Base-by-base conservation (phyloP, 2,329 filamentous ascomycete genomes). In the Ascochyta viciae-villosae region DNA sequence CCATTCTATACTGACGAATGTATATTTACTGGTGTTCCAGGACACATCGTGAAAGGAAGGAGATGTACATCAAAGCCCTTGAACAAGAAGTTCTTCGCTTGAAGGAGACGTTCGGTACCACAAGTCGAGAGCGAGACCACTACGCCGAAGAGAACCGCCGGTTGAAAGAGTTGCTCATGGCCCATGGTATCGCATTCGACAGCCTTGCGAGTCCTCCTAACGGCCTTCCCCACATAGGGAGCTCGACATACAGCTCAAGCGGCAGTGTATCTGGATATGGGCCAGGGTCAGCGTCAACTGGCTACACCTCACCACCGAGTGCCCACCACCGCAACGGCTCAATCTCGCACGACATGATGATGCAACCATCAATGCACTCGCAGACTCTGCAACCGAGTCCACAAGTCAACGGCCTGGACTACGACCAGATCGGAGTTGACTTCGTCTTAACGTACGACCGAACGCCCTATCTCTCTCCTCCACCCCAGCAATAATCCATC, bases 31-130 rank as follows among this genome's bases (percentile, higher is more conserved):
- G 54, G 50, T 19, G 3, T 7, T 15, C 0, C 72, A 96, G 95
- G 72, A 98, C 95, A 16, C 95, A 99, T 77, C 92, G 95, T 52
- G 95, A 98, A 78, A 87, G 95, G 64, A 98, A 98, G 76, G 95
- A 98, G 77, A 85, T 92, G 67, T 98, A 98, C 75, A 96, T 97
- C 80, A 96, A 96, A 76, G 87, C 90, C 10, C 85, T 98, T 15
- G 95, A 99, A 76, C 89, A 94, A 70, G 92, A 98, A 77, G 90
- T 98, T 5, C 82, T 96, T 19, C 88, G 92, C 44, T 82, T 98
- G 39, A 95, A 96, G 74, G 92, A 97, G 73, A 84, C 89, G n/a
- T 94, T 88, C 70, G 87, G 87, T 68, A 87, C 85, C 46, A 84
- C 89, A 16, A 84, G 87, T 6, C 87, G 89, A 64, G 91, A 96